Evolutionary conservation across 495 filamentous ascomycete genomes (phyloP).

Genomic region (Parathielavia appendiculata): DNA sequence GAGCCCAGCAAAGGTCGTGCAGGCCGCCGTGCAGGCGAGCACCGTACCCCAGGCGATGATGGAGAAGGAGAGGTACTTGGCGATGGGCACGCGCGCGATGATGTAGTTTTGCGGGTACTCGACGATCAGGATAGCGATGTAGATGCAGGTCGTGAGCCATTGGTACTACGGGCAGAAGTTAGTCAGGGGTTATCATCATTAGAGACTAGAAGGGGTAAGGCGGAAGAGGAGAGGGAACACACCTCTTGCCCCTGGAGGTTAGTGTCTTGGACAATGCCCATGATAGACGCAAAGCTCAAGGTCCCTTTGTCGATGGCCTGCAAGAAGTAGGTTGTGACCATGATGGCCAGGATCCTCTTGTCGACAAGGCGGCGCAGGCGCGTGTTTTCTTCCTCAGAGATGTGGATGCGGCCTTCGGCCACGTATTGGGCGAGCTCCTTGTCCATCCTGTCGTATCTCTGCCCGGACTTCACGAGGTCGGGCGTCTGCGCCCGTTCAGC

Average conservation of each 20-base stretch:
- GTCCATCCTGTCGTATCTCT: constrained; percentile 54
- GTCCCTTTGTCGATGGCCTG: constrained; percentile 72
- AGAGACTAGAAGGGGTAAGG: background rate
- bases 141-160: constrained; percentile 53
- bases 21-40: constrained; percentile 56
- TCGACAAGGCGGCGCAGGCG: constrained; percentile 50
- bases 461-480: constrained; percentile 20
- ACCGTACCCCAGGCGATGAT: constrained; percentile 56
- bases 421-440: constrained; percentile 61
- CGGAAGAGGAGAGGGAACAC: constrained; percentile 1
- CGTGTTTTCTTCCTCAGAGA: constrained; percentile 51
- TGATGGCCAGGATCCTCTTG: constrained; percentile 45
- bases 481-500: constrained; percentile 30
- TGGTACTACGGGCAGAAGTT: constrained; percentile 30
- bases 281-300: constrained; percentile 63
- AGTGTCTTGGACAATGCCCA: constrained; percentile 58
- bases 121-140: constrained; percentile 48
- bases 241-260: constrained; percentile 48
- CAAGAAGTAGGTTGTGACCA: constrained; percentile 61
- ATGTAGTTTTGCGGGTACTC: constrained; percentile 54
- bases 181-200: background rate
- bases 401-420: constrained; percentile 42
- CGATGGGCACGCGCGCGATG: constrained; percentile 47
- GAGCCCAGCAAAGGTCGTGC: constrained; percentile 52
- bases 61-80: constrained; percentile 56